Evolutionary conservation across 306 rosid genomes (phyloP).

Genomic region (Prunus mume): DNA sequence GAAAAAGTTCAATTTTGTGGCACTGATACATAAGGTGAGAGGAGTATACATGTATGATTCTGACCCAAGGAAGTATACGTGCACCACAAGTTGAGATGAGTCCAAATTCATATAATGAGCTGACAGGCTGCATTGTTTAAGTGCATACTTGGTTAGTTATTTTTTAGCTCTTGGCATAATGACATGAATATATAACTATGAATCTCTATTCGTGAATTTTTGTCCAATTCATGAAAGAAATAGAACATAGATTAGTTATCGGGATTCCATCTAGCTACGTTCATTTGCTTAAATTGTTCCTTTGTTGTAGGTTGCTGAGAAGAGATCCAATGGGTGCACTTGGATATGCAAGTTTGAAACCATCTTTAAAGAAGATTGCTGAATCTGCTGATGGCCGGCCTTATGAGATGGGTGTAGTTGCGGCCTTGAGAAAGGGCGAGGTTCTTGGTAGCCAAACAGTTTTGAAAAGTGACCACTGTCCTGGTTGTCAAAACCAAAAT

Average conservation of each 20-base stretch:
- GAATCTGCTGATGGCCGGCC: slow-evolving; percentile 81
- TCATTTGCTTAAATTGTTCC: slow-evolving; percentile 18
- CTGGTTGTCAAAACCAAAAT: slow-evolving; percentile 71
- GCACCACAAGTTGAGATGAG: too few species aligned
- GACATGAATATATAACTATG: not conserved
- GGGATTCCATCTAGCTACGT: slow-evolving; percentile 15
- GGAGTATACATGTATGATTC: too few species aligned
- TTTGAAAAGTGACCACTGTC: slow-evolving; percentile 86
- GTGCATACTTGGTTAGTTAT: too few species aligned
- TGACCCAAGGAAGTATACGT: too few species aligned
- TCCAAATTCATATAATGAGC: too few species aligned
- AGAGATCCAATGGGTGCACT: slow-evolving; percentile 98
- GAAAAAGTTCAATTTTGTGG: too few species aligned
- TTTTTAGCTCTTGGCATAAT: too few species aligned
- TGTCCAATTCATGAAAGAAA: not conserved
- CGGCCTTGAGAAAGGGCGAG: slow-evolving; percentile 83
- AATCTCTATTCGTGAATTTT: not conserved
- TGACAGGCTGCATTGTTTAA: too few species aligned
- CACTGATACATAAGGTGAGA: too few species aligned
- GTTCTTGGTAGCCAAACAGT: slow-evolving; percentile 94
- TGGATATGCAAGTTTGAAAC: slow-evolving; percentile 71
- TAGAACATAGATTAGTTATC: not conserved
- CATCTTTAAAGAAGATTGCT: slow-evolving; percentile 61
- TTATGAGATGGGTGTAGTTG: slow-evolving; percentile 81
- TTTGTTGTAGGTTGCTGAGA: slow-evolving; percentile 65